Evolutionary conservation across 805 yeast genomes (phyloP).

Genomic region (Hyphopichia homilentoma): DNA sequence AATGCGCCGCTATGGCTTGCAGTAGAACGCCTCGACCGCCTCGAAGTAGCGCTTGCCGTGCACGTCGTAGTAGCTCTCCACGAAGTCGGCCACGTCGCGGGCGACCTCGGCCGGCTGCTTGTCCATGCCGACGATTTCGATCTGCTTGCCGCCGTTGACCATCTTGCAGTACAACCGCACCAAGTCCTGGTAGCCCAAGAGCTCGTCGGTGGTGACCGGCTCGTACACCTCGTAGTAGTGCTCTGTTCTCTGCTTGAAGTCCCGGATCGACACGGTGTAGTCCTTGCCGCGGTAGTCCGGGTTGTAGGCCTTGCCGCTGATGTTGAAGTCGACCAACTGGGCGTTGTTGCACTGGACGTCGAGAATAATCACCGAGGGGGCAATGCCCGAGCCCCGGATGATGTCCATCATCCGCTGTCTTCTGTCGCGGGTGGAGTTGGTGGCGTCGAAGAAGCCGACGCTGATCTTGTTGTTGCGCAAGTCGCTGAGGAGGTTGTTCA

Average conservation of each 20-base stretch:
- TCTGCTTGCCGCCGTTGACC: conserved; percentile 25
- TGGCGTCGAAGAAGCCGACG: conserved; percentile 42
- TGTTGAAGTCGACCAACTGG: conserved; percentile 53
- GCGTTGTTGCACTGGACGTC: conserved; percentile 58
- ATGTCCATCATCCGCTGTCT: conserved; percentile 27
- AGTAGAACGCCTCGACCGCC: conserved; percentile 22
- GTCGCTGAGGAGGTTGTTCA: conserved; percentile 28
- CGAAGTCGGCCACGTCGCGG: conserved; percentile 8
- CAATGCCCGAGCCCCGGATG: conserved; percentile 15
- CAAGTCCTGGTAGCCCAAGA: conserved; percentile 11
- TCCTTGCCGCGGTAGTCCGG: conserved; percentile 55
- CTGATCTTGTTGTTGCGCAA: conserved; percentile 20
- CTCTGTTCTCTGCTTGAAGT: conserved; percentile 54
- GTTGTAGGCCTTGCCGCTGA: conserved; percentile 60
- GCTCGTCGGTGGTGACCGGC: conserved; percentile 24
- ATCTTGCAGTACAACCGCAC: conserved; percentile 20
- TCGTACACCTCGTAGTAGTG: conserved; percentile 43
- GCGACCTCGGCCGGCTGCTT: conserved; percentile 7
- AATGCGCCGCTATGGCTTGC: too few species aligned
- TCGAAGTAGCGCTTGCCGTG: conserved; percentile 23
- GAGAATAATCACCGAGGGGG: conserved; percentile 42
- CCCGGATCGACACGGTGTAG: conserved; percentile 50
- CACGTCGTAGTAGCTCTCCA: conserved; percentile 13
- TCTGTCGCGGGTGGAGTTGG: conserved; percentile 36
- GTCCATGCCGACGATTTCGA: conserved; percentile 10